A percentile compares a stretch with the other conserved stretches of the same genome.
These are phyloP conservation scores for Elongisporangium undulatum DNA, from an alignment of 352 stramenopile genomes.

Conservation along the genomic window DNA sequence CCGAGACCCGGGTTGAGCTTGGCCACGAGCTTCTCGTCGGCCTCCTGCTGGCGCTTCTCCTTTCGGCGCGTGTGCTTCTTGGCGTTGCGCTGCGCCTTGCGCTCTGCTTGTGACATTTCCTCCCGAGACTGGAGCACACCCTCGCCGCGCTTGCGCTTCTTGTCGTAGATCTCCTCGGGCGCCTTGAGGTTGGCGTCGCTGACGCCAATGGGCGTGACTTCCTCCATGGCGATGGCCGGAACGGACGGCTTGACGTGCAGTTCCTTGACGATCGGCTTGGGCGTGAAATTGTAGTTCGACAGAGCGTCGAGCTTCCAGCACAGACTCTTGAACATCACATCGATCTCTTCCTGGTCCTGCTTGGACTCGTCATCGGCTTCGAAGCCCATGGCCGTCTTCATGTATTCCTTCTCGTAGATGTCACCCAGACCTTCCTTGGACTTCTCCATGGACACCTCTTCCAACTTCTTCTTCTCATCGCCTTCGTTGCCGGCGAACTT, in stretches of 20 bases:
- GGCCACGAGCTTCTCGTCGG: conserved; percentile 91
- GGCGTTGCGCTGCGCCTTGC: conserved; percentile 77
- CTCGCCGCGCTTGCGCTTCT: conserved; percentile 85
- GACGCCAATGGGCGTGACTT: conserved; percentile 79
- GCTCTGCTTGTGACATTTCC: conserved; percentile 86
- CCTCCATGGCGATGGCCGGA: conserved; percentile 81
- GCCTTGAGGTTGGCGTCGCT: conserved; percentile 83
- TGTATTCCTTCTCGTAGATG: conserved; percentile 95
- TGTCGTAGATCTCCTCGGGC: conserved; percentile 81
- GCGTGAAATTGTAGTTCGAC: conserved; percentile 96
- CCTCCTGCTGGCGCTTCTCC: conserved; percentile 83
- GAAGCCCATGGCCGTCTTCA: conserved; percentile 93
- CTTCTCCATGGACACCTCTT: conserved; percentile 93
- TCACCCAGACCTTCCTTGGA: conserved; percentile 89
- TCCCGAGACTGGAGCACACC: conserved; percentile 76
- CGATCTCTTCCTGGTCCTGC: conserved; percentile 93
- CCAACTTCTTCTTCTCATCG: conserved; percentile 81
- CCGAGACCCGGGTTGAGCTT: conserved; percentile 93
- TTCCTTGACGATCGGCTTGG: conserved; percentile 91
- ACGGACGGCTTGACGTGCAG: conserved; percentile 80
- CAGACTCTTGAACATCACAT: conserved; percentile 92
- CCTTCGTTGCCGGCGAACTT: conserved; percentile 79
- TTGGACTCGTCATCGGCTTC: conserved; percentile 90
- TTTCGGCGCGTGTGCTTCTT: conserved; percentile 93
- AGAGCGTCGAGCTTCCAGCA: conserved; percentile 94